Evolutionary conservation across 169 alveolate genomes (phyloP).

Genomic region (Cryptosporidium andersoni): DNA sequence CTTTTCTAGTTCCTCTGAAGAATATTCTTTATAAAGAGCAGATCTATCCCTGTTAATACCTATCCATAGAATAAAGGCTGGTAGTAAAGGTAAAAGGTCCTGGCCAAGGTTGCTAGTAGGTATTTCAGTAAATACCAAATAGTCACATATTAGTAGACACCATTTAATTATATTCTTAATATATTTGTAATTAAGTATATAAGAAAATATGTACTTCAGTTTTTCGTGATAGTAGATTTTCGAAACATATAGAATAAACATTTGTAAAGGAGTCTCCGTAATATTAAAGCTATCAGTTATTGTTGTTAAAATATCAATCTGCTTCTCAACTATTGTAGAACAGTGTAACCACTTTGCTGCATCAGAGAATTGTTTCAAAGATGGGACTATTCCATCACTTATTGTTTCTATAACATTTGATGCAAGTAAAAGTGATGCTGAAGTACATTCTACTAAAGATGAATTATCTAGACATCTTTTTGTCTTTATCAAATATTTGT

Average conservation of each 20-base stretch:
- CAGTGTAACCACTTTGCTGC: constrained; percentile 64
- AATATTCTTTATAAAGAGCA: too few relatives aligned
- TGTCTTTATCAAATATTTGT: constrained; percentile 2
- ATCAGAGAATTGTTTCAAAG: constrained; percentile 48
- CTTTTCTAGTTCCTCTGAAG: not conserved
- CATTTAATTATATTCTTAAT: constrained; percentile 12
- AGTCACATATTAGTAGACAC: constrained; percentile 33
- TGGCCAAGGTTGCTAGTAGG: constrained; percentile 47
- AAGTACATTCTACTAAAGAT: constrained; percentile 28
- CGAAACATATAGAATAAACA: constrained; percentile 22
- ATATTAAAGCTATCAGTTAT: constrained; percentile 16
- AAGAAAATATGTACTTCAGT: constrained; percentile 16
- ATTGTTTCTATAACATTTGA: constrained; percentile 37
- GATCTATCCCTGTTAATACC: not conserved
- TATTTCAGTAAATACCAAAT: constrained; percentile 10
- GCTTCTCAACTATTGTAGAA: constrained; percentile 14
- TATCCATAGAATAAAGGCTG: constrained; percentile 36
- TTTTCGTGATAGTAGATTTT: constrained; percentile 24
- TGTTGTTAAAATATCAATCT: constrained; percentile 25
- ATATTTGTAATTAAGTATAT: not conserved
- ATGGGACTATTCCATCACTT: constrained; percentile 60
- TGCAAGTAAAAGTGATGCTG: constrained; percentile 59
- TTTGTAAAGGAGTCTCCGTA: constrained; percentile 22
- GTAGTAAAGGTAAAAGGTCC: constrained; percentile 9
- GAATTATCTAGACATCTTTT: not conserved